Evolutionary conservation across 257 asterid species (phyloP).

Genomic region (Rhazya stricta): DNA sequence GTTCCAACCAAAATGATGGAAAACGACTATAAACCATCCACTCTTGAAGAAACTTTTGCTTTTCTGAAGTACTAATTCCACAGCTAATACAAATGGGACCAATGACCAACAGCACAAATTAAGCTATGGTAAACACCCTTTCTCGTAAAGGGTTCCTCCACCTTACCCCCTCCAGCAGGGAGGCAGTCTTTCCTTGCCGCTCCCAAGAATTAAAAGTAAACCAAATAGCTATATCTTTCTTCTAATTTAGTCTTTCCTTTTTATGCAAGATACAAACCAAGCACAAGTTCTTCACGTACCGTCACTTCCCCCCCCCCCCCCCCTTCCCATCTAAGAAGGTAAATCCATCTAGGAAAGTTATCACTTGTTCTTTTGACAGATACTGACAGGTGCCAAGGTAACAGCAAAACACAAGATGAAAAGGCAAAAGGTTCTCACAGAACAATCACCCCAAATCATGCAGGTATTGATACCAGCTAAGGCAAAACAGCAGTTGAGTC

Average conservation of each 20-base stretch:
- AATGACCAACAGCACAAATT: not conserved
- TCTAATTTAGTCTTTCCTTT: not conserved
- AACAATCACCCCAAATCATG: not conserved
- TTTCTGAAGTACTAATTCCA: not conserved
- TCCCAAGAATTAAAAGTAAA: not conserved
- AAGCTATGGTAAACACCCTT: conserved; percentile 2
- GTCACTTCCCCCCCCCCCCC: no score
- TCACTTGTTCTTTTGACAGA: not conserved
- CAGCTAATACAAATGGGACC: not conserved
- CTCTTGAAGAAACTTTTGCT: not conserved
- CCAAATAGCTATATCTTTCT: not conserved
- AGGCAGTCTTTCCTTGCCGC: not conserved
- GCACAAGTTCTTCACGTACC: not conserved
- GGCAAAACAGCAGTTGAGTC: not conserved
- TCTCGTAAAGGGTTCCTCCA: conserved; percentile 1
- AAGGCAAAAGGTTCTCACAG: not conserved
- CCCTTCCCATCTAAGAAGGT: not conserved
- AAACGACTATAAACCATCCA: not conserved
- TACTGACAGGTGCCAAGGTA: not conserved
- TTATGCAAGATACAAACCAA: not conserved
- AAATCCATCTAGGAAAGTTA: not conserved
- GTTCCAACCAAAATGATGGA: not conserved
- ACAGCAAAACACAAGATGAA: not conserved
- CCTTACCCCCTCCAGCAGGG: not conserved
- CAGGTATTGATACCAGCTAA: not conserved